These are phyloP conservation scores for Xylaria sp. DNA, from an alignment of 2,329 filamentous ascomycete species.

Conservation along the genomic window DNA sequence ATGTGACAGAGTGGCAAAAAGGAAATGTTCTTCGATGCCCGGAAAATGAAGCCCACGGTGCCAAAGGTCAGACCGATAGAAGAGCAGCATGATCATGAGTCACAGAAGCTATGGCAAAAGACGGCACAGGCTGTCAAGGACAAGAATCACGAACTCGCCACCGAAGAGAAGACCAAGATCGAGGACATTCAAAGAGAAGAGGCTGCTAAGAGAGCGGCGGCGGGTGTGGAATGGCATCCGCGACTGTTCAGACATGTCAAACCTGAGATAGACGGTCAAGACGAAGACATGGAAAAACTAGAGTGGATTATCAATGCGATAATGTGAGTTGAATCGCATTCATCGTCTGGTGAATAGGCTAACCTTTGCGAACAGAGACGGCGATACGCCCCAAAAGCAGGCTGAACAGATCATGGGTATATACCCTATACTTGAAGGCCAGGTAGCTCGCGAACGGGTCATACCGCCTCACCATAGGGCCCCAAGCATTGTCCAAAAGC, in stretches of 20 bases:
- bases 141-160: slow-evolving; percentile 87
- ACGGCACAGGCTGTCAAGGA: slow-evolving; percentile 85
- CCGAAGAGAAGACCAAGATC: slow-evolving; percentile 95
- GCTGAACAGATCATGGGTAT: slow-evolving; percentile 87
- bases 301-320: slow-evolving; percentile 95
- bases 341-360: slow-evolving; percentile 16
- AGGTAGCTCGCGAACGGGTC: slow-evolving; percentile 67
- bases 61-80: slow-evolving; percentile 80
- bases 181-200: slow-evolving; percentile 93
- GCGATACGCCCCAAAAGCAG: slow-evolving; percentile 73
- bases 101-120: slow-evolving; percentile 85
- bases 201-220: slow-evolving; percentile 80
- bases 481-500: slow-evolving; percentile 33
- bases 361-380: slow-evolving; percentile 57
- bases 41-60: slow-evolving; percentile 77
- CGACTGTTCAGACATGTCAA: slow-evolving; percentile 82
- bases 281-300: slow-evolving; percentile 87
- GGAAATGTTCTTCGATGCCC: slow-evolving; percentile 89
- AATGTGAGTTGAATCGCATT: slow-evolving; percentile 67
- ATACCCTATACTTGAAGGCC: slow-evolving; percentile 84
- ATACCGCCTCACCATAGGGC: slow-evolving; percentile 63
- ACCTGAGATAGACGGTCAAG: slow-evolving; percentile 74
- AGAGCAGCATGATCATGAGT: slow-evolving; percentile 91
- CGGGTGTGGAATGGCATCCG: slow-evolving; percentile 88
- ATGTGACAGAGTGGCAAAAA: slow-evolving; percentile 80